These are phyloP conservation scores for Rhizopus stolonifer DNA, from an alignment of 371 early-diverging fungal species.

Conservation along the genomic window DNA sequence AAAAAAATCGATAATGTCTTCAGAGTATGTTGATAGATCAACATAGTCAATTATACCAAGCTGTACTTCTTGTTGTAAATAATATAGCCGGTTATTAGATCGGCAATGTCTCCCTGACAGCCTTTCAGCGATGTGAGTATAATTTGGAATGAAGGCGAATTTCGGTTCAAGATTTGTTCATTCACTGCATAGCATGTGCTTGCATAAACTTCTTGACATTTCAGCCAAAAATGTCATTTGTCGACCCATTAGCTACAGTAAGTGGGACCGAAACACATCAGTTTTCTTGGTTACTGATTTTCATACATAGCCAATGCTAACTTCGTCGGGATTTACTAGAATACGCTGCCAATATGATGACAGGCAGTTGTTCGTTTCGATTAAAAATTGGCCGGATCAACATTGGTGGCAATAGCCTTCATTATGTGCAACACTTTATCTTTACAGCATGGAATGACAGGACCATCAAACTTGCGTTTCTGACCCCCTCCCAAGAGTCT, in stretches of 20 bases:
- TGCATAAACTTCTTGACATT: conserved; percentile 16
- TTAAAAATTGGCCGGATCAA: conserved; percentile 1
- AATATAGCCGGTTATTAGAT: conserved; percentile 11
- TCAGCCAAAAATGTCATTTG: conserved; percentile 11
- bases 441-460: conserved; percentile 9
- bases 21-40: conserved; percentile 13
- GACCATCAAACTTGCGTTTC: conserved; percentile 3
- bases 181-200: conserved; percentile 11
- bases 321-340: neutral
- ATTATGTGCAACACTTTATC: conserved; percentile 9
- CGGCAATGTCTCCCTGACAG: conserved; percentile 13
- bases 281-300: conserved; percentile 11
- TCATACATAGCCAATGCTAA: conserved; percentile 9
- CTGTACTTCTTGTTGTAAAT: conserved; percentile 11
- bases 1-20: conserved; percentile 11
- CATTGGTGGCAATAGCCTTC: conserved; percentile 7
- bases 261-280: conserved; percentile 9
- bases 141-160: conserved; percentile 9
- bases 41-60: conserved; percentile 17
- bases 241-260: conserved; percentile 16
- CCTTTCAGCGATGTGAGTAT: conserved; percentile 8
- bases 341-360: conserved; percentile 6
- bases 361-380: conserved; percentile 7
- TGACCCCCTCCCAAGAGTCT: conserved; percentile 7
- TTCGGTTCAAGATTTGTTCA: conserved; percentile 11